Evolutionary conservation across 306 rosid genomes (phyloP), one percentile per base, ranked within the genome.

Genomic region (Cercis canadensis): DNA sequence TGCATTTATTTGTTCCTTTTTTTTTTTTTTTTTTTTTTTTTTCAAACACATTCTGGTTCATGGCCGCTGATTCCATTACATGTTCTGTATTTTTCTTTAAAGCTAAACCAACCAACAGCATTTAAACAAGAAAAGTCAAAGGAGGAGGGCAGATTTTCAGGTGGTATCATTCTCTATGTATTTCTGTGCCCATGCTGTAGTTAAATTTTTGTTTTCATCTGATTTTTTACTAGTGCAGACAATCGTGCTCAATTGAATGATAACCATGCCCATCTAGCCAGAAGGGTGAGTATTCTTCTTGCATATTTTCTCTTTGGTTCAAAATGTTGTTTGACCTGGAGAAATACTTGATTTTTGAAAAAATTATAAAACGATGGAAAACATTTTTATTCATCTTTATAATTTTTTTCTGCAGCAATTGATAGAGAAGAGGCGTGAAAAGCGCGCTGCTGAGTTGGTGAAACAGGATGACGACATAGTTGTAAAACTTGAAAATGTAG

Each of bases 401-500:
- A 73, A 63, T 36, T 60, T 24, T 72, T 62, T 78, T 58, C 63
- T 87, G 85, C 93, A 95, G 97, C 85, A 80, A 75, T 64, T 95
- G 76, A 82, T 88, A 74, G 92, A 86, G 78, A 87, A 81, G 58
- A 89, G 85, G 75, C 82, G 79, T 18, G 90, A 82, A 58, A 89
- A 81, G 80, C 96, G 89, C 75, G 96, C 89, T 51, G 72, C 89
- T 49, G 92, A 86, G 69, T 80, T 95, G 87, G 69, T 75, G 75
- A 86, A 69, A 70, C 80, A 61, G 69, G 95, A 92, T 46, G 77
- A 80, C 41, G 93, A 87, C 67, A 81, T 78, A 49, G 73, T 73
- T 46, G 83, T 86, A 69, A 89, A 88, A 83, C 90, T 95, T 69
- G 99, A 95, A 80, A 87, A 81, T 83, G 80, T 79, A 49, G 97